phyloP scores from a whole-genome alignment of 257 asterid species.

The Echites panduratus region DNA sequence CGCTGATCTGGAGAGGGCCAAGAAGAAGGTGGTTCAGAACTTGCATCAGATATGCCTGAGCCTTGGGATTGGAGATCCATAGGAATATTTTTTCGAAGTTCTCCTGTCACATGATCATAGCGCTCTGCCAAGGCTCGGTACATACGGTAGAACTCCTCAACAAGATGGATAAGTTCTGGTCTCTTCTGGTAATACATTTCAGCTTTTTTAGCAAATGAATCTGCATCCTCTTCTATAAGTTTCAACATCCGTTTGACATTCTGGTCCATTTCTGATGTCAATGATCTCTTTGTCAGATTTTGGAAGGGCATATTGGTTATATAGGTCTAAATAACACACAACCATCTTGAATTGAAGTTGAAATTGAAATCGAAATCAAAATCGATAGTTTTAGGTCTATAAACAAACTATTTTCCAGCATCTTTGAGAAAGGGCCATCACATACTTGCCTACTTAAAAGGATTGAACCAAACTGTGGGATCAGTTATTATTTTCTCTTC shows the following conservation, averaged over 20 bases:
- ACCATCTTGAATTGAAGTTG: constrained; percentile 2
- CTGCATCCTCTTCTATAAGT: constrained; percentile 81
- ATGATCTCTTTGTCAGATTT: constrained; percentile 27
- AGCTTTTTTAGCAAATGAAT: constrained; percentile 82
- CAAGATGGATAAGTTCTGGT: constrained; percentile 67
- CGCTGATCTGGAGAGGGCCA: constrained; percentile 43
- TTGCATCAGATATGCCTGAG: constrained; percentile 66
- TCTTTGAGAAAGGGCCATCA: neutral
- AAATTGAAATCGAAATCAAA: neutral
- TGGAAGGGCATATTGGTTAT: constrained; percentile 20
- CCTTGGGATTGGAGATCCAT: constrained; percentile 88
- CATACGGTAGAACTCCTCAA: constrained; percentile 67
- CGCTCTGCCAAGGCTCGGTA: constrained; percentile 84
- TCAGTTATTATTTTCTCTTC: neutral
- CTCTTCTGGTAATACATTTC: constrained; percentile 86
- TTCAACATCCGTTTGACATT: constrained; percentile 65
- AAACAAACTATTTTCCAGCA: constrained; percentile 2
- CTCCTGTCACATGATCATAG: constrained; percentile 69
- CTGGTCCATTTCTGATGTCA: constrained; percentile 80
- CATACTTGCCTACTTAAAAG: neutral
- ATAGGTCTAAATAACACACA: neutral
- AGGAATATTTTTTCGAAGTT: constrained; percentile 61
- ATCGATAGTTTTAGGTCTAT: neutral
- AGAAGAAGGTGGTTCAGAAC: constrained; percentile 60
- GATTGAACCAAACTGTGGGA: neutral